Evolutionary conservation across 192 early-diverging fungal genomes (phyloP).

Genomic region (Coemansia sp.): DNA sequence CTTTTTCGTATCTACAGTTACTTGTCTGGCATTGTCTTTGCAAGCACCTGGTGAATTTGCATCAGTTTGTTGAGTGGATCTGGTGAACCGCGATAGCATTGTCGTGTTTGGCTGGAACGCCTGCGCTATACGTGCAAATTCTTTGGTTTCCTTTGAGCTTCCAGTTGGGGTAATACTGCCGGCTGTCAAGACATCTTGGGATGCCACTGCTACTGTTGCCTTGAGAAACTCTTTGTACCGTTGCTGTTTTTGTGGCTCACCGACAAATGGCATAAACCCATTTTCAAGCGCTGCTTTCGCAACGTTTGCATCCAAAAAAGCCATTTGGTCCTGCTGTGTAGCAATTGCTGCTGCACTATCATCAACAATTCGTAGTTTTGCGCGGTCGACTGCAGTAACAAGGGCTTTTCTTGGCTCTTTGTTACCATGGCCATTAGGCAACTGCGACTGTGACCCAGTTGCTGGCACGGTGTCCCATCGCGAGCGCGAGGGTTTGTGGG

Average conservation of each 20-base stretch:
- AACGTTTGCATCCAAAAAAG: background rate
- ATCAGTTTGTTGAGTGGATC: background rate
- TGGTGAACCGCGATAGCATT: constrained; percentile 29
- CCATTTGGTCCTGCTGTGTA: background rate
- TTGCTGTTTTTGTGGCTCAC: constrained; percentile 7
- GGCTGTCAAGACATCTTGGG: too few relatives aligned
- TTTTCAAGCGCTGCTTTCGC: constrained; percentile 8
- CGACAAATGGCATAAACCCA: constrained; percentile 15
- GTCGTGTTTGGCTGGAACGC: background rate
- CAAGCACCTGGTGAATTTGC: background rate
- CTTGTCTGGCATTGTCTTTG: background rate
- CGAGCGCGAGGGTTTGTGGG: background rate
- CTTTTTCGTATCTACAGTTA: background rate
- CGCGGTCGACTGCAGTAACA: constrained; percentile 14
- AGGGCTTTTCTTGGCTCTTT: background rate
- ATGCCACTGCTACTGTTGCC: background rate
- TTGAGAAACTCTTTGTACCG: constrained; percentile 10
- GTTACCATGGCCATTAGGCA: background rate
- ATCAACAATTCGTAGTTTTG: constrained; percentile 15
- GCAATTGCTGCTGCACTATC: background rate
- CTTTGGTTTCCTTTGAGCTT: background rate
- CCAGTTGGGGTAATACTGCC: background rate
- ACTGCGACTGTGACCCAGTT: constrained; percentile 11
- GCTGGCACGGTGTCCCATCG: constrained; percentile 30
- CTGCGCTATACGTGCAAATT: constrained; percentile 19